These are phyloP conservation scores for Apiospora aurea DNA, from an alignment of 2,329 filamentous ascomycete genomes.

Conservation along the genomic window DNA sequence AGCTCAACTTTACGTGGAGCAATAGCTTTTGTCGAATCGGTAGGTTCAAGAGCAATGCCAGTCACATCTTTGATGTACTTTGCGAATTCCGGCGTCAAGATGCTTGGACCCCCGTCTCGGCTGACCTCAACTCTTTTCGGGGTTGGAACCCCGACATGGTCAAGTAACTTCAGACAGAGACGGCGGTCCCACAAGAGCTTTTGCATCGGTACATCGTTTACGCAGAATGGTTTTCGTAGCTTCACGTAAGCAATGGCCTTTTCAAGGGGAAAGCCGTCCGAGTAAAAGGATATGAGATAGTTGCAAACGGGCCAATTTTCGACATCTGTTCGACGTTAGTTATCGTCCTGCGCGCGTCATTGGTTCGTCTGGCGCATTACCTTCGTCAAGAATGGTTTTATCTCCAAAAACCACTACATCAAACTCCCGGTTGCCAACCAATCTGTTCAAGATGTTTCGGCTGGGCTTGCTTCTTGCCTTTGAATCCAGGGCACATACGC, in stretches of 20 bases:
- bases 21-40: slow-evolving; percentile 65
- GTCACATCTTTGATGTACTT: slow-evolving; percentile 82
- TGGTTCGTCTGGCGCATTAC: slow-evolving; percentile 50
- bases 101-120: slow-evolving; percentile 84
- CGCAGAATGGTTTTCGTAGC: slow-evolving; percentile 92
- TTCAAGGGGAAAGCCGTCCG: slow-evolving; percentile 93
- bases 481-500: slow-evolving; percentile 92
- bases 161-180: slow-evolving; percentile 85
- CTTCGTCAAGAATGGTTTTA: slow-evolving; percentile 96
- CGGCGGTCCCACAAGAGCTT: slow-evolving; percentile 96
- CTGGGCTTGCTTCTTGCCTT: slow-evolving; percentile 98
- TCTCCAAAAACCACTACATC: slow-evolving; percentile 98
- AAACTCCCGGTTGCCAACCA: slow-evolving; percentile 91
- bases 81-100: slow-evolving; percentile 80
- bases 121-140: slow-evolving; percentile 90
- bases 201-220: slow-evolving; percentile 98
- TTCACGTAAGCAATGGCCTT: slow-evolving; percentile 97
- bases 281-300: slow-evolving; percentile 98
- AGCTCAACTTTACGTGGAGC: slow-evolving; percentile 76
- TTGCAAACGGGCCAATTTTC: slow-evolving; percentile 62
- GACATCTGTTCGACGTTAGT: slow-evolving; percentile 46
- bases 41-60: slow-evolving; percentile 76
- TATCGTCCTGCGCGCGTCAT: slow-evolving; percentile 29
- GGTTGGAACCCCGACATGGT: slow-evolving; percentile 88
- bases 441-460: slow-evolving; percentile 90